Evolutionary conservation across 2,329 filamentous ascomycete genomes (phyloP).

Genomic region (Blumeria hordei): DNA sequence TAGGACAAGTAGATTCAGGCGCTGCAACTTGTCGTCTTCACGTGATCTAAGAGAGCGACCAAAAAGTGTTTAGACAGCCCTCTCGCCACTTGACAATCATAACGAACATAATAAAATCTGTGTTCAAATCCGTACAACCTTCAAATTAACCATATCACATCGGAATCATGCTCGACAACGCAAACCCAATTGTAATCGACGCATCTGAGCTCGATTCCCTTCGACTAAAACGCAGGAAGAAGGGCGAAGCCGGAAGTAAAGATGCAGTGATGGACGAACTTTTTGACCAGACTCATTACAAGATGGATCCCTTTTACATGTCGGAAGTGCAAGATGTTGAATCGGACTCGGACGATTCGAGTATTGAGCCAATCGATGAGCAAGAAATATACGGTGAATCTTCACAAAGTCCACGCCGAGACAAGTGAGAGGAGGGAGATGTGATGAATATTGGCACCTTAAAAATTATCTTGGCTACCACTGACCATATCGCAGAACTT

Average conservation of each 20-base stretch:
- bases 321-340: conserved; percentile 14
- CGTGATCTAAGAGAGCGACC: too few species aligned
- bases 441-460: too few species aligned
- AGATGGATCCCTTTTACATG: conserved; percentile 15
- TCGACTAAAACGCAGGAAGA: conserved; percentile 26
- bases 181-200: conserved; percentile 82
- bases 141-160: too few species aligned
- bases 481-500: conserved; percentile 35
- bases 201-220: conserved; percentile 72
- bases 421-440: neutral
- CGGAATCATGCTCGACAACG: conserved; percentile 32
- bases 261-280: conserved; percentile 11
- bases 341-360: conserved; percentile 26
- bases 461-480: neutral
- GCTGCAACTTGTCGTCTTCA: too few species aligned
- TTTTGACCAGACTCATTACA: conserved; percentile 11
- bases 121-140: too few species aligned
- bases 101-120: too few species aligned
- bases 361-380: conserved; percentile 71
- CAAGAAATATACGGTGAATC: conserved; percentile 77
- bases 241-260: conserved; percentile 18
- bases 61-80: too few species aligned
- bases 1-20: neutral
- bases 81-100: too few species aligned
- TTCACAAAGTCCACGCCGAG: neutral